Conservation (phyloP, 148 eudicot genomes). For the Persicaria tinctoria region DNA sequence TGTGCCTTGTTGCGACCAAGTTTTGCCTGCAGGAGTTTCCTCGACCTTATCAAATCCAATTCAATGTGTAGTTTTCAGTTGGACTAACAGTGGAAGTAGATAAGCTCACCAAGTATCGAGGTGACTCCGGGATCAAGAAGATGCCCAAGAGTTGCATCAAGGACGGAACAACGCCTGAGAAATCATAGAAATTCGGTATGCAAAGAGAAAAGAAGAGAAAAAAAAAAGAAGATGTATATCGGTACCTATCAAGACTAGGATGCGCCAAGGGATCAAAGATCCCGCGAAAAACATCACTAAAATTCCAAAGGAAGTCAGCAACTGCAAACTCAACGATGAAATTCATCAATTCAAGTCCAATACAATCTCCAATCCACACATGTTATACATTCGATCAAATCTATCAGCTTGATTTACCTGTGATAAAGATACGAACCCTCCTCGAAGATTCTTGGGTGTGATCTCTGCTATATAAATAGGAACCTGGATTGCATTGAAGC, state of each 20-base stretch:
- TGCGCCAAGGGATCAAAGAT: background rate
- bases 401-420: conserved; percentile 4
- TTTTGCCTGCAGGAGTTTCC: conserved; percentile 1
- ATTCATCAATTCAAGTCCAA: no score
- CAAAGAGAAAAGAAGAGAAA: background rate
- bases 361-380: background rate
- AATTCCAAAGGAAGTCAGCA: background rate
- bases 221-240: background rate
- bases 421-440: conserved; percentile 1
- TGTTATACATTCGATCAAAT: no score
- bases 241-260: background rate
- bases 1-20: background rate
- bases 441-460: conserved; percentile 16
- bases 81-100: background rate
- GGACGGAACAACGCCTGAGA: background rate
- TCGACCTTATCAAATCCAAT: background rate
- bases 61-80: background rate
- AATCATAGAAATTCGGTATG: background rate
- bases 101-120: background rate
- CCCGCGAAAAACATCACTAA: background rate
- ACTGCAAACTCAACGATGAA: background rate
- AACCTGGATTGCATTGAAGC: conserved; percentile 6
- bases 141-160: background rate
- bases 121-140: background rate
- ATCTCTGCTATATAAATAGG: conserved; percentile 14